Base-by-base conservation (phyloP, 352 stramenopile species). In the Saprolegnia parasitica region DNA sequence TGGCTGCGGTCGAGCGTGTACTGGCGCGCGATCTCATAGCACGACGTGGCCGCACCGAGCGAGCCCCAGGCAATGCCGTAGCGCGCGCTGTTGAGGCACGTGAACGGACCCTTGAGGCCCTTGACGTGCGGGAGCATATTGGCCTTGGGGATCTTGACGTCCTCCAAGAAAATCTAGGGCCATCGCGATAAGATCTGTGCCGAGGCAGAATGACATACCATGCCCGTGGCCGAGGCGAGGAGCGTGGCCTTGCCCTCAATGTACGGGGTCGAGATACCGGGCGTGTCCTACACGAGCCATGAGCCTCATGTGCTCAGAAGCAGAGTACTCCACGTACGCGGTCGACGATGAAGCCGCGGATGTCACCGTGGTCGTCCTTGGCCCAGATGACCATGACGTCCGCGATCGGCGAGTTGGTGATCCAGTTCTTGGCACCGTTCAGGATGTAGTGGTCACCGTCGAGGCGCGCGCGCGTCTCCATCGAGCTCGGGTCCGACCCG, bases 321-420 rank as follows among this genome's bases (percentile, higher is more conserved):
- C 18, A n/a, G 54, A 23, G 54, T 60, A 16, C 11, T 32, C 5
- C 0, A 23, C 15, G 13, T 39, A 90, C 85, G 72, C 96, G 97
- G 65, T 99, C 96, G 0, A 99, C 74, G 32, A 99, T 77, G 79
- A 98, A 99, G 45, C 97, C 96, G 55, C 89, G 81, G 60, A 98
- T 97, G 70, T 97, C 88, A 20, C 93, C 93, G 65, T 95, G 86
- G 64, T 98, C 93, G 62, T 98, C 92, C 60, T 97, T 96, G 37
- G 96, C 96, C 97, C 97, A 99, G 55, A 99, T 87, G 32, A 99
- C 79, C 75, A 98, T 98, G 9, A 99, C 83, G 71, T 99, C 96
- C 2, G 97, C 96, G 57, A 99, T 98, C 0, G 97, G 97, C 24
- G 89, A 89, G 81, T 99, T 99, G 10, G 96, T 99, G 81, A 99